A percentile compares a stretch with the other conserved stretches of the same genome.
phyloP scores from a whole-genome alignment of 2,329 filamentous ascomycete species.

The Sordariomycetes sp. region DNA sequence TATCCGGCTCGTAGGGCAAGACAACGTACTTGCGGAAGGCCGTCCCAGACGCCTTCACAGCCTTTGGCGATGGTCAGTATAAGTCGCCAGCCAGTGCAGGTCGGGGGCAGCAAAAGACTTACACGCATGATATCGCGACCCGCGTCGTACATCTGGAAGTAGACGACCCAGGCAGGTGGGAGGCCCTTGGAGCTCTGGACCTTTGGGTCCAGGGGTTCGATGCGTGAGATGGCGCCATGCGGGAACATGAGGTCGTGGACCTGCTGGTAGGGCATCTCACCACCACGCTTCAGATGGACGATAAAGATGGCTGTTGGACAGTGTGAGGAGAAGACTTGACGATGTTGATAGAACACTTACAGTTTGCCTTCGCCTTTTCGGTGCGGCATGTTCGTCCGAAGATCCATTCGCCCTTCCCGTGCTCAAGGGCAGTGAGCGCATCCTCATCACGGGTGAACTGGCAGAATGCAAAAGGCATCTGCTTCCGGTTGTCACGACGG shows the following conservation, averaged over 20 bases:
- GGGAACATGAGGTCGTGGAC: constrained; percentile 29
- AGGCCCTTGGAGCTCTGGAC: constrained; percentile 23
- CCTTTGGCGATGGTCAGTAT: background rate
- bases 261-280: constrained; percentile 30
- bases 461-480: constrained; percentile 56
- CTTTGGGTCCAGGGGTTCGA: constrained; percentile 22
- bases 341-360: constrained; percentile 25
- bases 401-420: constrained; percentile 38
- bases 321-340: constrained; percentile 11
- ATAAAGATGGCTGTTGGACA: constrained; percentile 34
- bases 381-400: constrained; percentile 48
- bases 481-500: constrained; percentile 37
- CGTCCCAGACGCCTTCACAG: background rate
- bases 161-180: constrained; percentile 32
- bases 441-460: constrained; percentile 47
- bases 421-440: constrained; percentile 36
- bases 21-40: background rate
- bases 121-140: constrained; percentile 39
- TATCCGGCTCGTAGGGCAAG: background rate
- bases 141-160: constrained; percentile 41
- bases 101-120: constrained; percentile 20
- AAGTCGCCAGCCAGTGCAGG: no score
- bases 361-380: constrained; percentile 50
- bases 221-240: constrained; percentile 33
- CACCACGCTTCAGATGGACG: constrained; percentile 27